These are phyloP conservation scores for Trichomonas vaginalis DNA, from an alignment of 208 protist species.

Conservation along the genomic window DNA sequence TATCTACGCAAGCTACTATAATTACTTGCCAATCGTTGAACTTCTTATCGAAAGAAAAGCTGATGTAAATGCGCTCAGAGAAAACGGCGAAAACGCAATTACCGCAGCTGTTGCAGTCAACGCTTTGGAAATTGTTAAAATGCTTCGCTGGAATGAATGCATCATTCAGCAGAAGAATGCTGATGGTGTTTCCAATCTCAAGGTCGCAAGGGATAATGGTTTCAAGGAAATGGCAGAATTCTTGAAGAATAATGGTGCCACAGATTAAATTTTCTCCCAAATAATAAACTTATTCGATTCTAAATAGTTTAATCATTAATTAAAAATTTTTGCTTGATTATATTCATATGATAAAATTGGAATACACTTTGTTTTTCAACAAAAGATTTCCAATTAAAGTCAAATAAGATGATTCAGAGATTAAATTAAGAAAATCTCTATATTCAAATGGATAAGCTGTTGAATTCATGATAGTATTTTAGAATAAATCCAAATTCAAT, in stretches of 20 bases:
- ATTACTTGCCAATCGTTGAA: not conserved
- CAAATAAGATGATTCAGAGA: too few species aligned
- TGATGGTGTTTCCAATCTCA: not conserved
- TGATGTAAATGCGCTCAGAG: not conserved
- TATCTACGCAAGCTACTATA: not conserved
- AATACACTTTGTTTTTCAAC: too few species aligned
- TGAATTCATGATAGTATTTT: too few species aligned
- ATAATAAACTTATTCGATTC: too few species aligned
- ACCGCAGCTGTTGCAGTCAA: not conserved
- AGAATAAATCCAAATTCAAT: too few species aligned
- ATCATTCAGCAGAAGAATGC: not conserved
- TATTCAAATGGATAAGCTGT: too few species aligned
- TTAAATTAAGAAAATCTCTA: too few species aligned
- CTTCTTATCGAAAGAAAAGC: not conserved
- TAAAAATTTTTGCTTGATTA: too few species aligned
- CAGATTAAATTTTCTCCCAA: not conserved
- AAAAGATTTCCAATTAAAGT: too few species aligned
- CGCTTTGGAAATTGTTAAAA: not conserved
- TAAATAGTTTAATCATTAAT: too few species aligned
- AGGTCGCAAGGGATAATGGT: not conserved
- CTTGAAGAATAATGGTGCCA: not conserved
- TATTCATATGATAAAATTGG: too few species aligned
- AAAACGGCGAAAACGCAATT: not conserved
- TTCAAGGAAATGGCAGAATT: not conserved
- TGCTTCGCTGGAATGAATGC: not conserved